A percentile compares a stretch with the other conserved stretches of the same genome.
phyloP scores from a whole-genome alignment of 805 yeast genomes.

The Schwanniomyces pseudopolymorphus region DNA sequence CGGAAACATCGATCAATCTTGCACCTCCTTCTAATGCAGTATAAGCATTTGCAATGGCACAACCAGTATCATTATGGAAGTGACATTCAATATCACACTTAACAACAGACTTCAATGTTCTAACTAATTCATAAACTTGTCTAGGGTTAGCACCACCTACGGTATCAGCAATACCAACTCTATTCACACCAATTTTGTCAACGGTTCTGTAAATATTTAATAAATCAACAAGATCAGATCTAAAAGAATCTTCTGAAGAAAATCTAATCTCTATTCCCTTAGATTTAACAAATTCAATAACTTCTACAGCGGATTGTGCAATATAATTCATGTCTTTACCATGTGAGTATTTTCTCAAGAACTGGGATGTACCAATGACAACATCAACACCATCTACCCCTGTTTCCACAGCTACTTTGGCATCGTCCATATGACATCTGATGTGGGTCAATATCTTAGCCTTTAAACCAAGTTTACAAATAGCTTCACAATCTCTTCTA shows the following conservation, averaged over 20 bases:
- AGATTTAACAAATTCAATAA: conserved; percentile 93
- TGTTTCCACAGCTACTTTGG: conserved; percentile 93
- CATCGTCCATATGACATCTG: conserved; percentile 99
- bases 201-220: conserved; percentile 95
- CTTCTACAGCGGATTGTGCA: conserved; percentile 94
- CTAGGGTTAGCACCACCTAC: conserved; percentile 99
- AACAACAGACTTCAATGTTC: conserved; percentile 90
- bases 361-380: conserved; percentile 95
- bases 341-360: conserved; percentile 90
- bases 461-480: conserved; percentile 93
- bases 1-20: conserved; percentile 88
- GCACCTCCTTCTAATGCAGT: conserved; percentile 99
- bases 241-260: conserved; percentile 95
- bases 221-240: conserved; percentile 93
- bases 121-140: conserved; percentile 94
- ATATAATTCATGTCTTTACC: conserved; percentile 99
- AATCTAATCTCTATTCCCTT: conserved; percentile 97
- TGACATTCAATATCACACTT: conserved; percentile 98
- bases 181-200: conserved; percentile 94
- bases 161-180: conserved; percentile 99
- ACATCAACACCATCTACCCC: conserved; percentile 99
- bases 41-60: conserved; percentile 98
- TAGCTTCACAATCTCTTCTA: conserved; percentile 92
- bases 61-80: conserved; percentile 98
- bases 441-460: conserved; percentile 96